Percentiles rank a stretch among this genome's conserved stretches.
Conservation (phyloP, 805 yeast genomes). For the Wickerhamiella galacta region DNA sequence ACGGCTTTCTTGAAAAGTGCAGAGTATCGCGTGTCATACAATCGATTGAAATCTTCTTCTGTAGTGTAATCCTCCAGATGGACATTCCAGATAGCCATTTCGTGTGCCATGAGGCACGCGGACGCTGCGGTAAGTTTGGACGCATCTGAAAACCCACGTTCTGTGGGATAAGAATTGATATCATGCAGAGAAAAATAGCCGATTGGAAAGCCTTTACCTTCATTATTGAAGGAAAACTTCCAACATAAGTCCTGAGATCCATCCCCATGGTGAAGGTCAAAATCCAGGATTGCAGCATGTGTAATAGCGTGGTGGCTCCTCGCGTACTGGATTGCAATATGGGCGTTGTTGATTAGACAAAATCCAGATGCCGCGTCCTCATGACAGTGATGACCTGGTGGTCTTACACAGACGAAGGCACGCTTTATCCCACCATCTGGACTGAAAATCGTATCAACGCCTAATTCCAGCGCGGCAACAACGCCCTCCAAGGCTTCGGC, state of each 20-base stretch:
- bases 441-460: slow-evolving; percentile 38
- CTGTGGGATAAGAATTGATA: slow-evolving; percentile 75
- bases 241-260: slow-evolving; percentile 79
- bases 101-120: slow-evolving; percentile 62
- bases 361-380: slow-evolving; percentile 75
- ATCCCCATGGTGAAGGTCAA: slow-evolving; percentile 80
- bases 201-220: slow-evolving; percentile 22
- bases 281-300: slow-evolving; percentile 67
- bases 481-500: slow-evolving; percentile 60
- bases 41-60: slow-evolving; percentile 46
- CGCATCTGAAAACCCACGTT: slow-evolving; percentile 55
- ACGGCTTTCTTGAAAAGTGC: slow-evolving; percentile 48
- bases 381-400: slow-evolving; percentile 82
- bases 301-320: slow-evolving; percentile 43
- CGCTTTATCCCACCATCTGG: slow-evolving; percentile 17
- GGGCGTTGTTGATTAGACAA: slow-evolving; percentile 67
- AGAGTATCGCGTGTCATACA: slow-evolving; percentile 45
- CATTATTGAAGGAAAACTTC: slow-evolving; percentile 45
- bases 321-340: slow-evolving; percentile 67
- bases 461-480: slow-evolving; percentile 57
- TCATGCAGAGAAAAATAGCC: slow-evolving; percentile 78
- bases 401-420: slow-evolving; percentile 55
- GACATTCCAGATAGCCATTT: slow-evolving; percentile 66
- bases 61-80: slow-evolving; percentile 51
- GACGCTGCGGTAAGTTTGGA: slow-evolving; percentile 61